phyloP scores from a whole-genome alignment of 2,329 filamentous ascomycete genomes.

The Raffaelea deltoideospora region DNA sequence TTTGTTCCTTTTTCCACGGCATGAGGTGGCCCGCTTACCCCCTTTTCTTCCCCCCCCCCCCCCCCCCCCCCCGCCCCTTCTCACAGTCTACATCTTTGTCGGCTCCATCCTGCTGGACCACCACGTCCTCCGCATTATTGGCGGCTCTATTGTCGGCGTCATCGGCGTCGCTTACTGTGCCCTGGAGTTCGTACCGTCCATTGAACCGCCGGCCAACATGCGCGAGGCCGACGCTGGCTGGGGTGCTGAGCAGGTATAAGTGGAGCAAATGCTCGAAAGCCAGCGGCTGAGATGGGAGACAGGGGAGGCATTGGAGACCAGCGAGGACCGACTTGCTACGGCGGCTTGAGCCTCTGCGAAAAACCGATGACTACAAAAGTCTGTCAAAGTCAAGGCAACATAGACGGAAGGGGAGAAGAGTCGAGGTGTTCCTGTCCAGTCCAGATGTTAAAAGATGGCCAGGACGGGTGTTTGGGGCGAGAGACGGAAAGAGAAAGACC shows the following conservation, averaged over 20 bases:
- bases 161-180: conserved; percentile 64
- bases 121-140: conserved; percentile 52
- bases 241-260: conserved; percentile 65
- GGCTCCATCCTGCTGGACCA: conserved; percentile 69
- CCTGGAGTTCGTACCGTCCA: conserved; percentile 63
- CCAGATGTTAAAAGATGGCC: too few relatives aligned
- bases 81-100: conserved; percentile 84
- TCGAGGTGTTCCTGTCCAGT: too few relatives aligned
- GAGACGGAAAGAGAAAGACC: too few relatives aligned
- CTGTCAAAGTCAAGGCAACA: too few relatives aligned
- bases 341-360: too few relatives aligned
- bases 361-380: too few relatives aligned
- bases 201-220: conserved; percentile 72
- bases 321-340: background rate
- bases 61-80: background rate
- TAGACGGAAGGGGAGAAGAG: too few relatives aligned
- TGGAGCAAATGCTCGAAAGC: too few relatives aligned
- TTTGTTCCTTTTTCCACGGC: too few relatives aligned
- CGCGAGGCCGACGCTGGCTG: conserved; percentile 61
- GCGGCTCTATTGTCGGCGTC: conserved; percentile 63
- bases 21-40: too few relatives aligned
- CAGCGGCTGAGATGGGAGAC: too few relatives aligned
- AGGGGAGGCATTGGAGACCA: background rate
- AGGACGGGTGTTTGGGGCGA: too few relatives aligned
- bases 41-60: background rate